Evolutionary conservation across 2,329 filamentous ascomycete species (phyloP), one percentile per base, ranked within the genome.

Genomic region (Cadophora sp.): DNA sequence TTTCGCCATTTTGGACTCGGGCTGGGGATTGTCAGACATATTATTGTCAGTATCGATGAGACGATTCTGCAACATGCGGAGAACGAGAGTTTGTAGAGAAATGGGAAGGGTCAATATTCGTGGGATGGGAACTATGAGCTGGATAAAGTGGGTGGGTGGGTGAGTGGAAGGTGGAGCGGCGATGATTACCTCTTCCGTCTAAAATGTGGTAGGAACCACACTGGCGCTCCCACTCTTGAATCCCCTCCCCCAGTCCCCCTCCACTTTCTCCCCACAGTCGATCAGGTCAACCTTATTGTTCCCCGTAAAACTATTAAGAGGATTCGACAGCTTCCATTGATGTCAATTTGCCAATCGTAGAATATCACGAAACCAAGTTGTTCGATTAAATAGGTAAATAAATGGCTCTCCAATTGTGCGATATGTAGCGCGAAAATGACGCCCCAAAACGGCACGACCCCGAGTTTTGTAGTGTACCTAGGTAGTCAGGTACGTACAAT

Each of bases 231-330:
- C 33, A 56, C 53, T 14, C 14, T 56, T 56, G 30, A 22, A 13
- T n/a, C 30, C 4, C 18, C 53, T 56, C 53, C 53, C n/a, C n/a
- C n/a, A n/a, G n/a, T n/a, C n/a, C n/a, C n/a, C n/a, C 53, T 56
- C 53, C 53, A 56, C 53, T 39, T 56, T 56, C 18, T 56, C 53
- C 53, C 33, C 53, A 14, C 53, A 16, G 30, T 56, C 18, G 53
- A 56, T 56, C 30, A 20, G 30, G 13, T 14, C 30, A 39, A 56
- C 53, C 8, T 56, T 56, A 36, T 56, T 39, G 4, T 39, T 30
- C 5, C 33, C 33, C 18, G 9, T 39, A 14, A 39, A 18, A 45
- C n/a, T 45, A 8, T 45, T 45, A n/a, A 2, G 16, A 8, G 13
- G 16, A 4, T 16, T 20, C n/a, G 43, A 45, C 13, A n/a, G n/a